These are phyloP conservation scores for Leishmania turanica DNA, from an alignment of 208 protist genomes.

Conservation along the genomic window DNA sequence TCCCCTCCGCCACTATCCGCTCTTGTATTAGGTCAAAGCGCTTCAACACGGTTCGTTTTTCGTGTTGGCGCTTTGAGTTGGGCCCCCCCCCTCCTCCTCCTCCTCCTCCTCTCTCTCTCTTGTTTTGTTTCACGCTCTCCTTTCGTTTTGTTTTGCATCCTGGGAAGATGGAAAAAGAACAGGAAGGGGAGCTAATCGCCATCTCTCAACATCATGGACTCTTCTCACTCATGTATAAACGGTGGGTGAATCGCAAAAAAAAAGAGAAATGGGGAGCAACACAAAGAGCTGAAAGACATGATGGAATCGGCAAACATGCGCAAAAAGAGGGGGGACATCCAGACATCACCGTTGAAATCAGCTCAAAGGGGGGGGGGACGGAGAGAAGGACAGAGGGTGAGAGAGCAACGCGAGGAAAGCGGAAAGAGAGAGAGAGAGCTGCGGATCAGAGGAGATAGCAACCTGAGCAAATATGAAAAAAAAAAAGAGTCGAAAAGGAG, in stretches of 20 bases:
- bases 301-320: neutral
- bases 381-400: neutral
- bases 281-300: neutral
- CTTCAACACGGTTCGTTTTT: neutral
- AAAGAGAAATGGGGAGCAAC: slow-evolving; percentile 1
- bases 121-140: neutral
- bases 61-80: neutral
- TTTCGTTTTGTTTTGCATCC: neutral
- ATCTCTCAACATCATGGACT: neutral
- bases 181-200: slow-evolving; percentile 1
- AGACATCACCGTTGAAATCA: slow-evolving; percentile 5
- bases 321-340: slow-evolving; percentile 1
- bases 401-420: neutral
- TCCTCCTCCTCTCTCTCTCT: too few relatives aligned
- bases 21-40: neutral
- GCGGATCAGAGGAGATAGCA: neutral
- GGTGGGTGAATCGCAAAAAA: slow-evolving; percentile 2
- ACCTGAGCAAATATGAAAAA: neutral
- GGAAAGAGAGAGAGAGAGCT: slow-evolving; percentile 3
- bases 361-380: neutral
- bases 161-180: slow-evolving; percentile 7
- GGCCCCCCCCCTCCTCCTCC: neutral
- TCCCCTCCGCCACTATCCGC: neutral
- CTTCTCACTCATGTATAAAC: slow-evolving; percentile 1
- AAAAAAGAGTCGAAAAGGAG: neutral